Evolutionary conservation across 2,329 filamentous ascomycete genomes (phyloP).

Genomic region (Aspergillus tanneri): DNA sequence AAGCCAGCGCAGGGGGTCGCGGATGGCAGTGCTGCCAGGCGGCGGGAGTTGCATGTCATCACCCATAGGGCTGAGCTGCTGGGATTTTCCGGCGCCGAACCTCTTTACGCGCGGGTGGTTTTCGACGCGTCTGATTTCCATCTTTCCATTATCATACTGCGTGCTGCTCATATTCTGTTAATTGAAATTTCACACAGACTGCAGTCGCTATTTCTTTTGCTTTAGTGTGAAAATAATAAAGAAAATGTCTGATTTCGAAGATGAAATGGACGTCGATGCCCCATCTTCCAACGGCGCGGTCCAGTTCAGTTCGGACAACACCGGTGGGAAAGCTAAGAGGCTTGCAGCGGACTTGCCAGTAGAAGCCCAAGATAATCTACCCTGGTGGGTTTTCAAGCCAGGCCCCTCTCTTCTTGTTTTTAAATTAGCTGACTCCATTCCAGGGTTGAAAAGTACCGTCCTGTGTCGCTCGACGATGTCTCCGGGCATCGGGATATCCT

Average conservation of each 20-base stretch:
- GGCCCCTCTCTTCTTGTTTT: background rate
- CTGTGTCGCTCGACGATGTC: constrained; percentile 83
- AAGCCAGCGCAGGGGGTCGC: constrained; percentile 9
- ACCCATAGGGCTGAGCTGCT: constrained; percentile 18
- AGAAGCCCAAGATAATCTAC: constrained; percentile 87
- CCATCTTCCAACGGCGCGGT: constrained; percentile 51
- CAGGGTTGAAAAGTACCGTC: constrained; percentile 96
- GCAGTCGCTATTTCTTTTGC: background rate
- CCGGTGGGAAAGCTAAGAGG: constrained; percentile 77
- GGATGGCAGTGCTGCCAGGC: constrained; percentile 18
- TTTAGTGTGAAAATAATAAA: background rate
- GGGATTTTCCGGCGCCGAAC: constrained; percentile 43
- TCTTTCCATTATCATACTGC: background rate
- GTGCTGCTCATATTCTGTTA: background rate
- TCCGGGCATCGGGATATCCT: constrained; percentile 97
- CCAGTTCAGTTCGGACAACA: constrained; percentile 71
- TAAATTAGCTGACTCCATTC: constrained; percentile 17
- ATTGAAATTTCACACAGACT: background rate
- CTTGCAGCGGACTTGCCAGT: constrained; percentile 90
- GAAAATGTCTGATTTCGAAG: constrained; percentile 57
- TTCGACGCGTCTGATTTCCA: constrained; percentile 31
- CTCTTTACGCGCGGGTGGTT: constrained; percentile 40
- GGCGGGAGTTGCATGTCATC: constrained; percentile 30
- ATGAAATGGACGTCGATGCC: constrained; percentile 69
- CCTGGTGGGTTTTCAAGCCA: constrained; percentile 63